phyloP scores from a whole-genome alignment of 495 filamentous ascomycete species.

The Aspergillus cavernicola region DNA sequence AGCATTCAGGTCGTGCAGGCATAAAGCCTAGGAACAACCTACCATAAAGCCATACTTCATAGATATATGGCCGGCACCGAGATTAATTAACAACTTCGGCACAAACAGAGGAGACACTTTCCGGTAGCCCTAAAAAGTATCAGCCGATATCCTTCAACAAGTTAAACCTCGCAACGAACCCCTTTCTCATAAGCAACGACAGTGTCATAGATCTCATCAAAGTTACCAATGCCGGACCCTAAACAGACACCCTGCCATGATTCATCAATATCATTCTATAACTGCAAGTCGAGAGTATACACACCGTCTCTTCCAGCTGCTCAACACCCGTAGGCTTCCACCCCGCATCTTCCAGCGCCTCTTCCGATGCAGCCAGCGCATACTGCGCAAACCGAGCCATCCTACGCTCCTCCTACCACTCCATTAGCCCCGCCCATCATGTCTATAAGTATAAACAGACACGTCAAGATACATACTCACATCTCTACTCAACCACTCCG shows the following conservation, averaged over 20 bases:
- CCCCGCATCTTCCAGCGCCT: constrained; percentile 79
- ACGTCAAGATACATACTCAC: constrained; percentile 29
- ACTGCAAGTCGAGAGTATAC: constrained; percentile 1
- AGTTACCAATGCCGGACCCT: constrained; percentile 93
- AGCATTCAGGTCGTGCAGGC: background rate
- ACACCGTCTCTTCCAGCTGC: constrained; percentile 65
- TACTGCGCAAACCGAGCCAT: constrained; percentile 94
- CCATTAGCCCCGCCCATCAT: constrained; percentile 1
- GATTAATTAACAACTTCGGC: constrained; percentile 86
- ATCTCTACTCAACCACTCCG: constrained; percentile 69
- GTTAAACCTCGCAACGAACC: constrained; percentile 42
- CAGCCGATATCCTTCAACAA: background rate
- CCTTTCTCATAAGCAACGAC: constrained; percentile 71
- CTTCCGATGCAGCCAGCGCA: constrained; percentile 79
- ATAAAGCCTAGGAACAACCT: background rate
- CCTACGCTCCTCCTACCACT: constrained; percentile 62
- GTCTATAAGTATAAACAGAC: constrained; percentile 4
- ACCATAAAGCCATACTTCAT: constrained; percentile 87
- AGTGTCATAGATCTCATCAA: constrained; percentile 83
- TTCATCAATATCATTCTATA: background rate
- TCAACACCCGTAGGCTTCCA: constrained; percentile 65
- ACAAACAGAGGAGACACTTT: constrained; percentile 93
- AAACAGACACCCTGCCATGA: constrained; percentile 72
- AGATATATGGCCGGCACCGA: constrained; percentile 89
- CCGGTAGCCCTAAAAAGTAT: constrained; percentile 67